Base-by-base conservation (phyloP, 2,329 filamentous ascomycete genomes). In the Penicillium corylophilum region DNA sequence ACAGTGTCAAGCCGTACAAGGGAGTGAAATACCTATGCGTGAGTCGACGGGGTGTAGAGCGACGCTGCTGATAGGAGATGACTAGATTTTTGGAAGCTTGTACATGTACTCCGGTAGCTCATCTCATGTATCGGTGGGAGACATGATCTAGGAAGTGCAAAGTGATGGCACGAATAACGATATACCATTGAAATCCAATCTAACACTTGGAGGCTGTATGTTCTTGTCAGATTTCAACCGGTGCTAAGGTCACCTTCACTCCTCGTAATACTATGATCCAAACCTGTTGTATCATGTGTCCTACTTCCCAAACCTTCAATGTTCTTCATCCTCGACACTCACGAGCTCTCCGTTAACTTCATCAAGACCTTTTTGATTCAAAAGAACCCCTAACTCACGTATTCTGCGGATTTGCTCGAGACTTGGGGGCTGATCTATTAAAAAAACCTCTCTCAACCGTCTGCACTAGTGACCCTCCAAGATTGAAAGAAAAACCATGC, bases 1-100 rank as follows among this genome's bases (percentile, higher is more conserved):
- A 95, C 60, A 85, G 88, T 2, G 85, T 97, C 35, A 95, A 91
- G 74, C 94, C 94, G 22, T 97, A 96, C 74, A 99, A 97, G 75
- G 94, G 94, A 1, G 94, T 99, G 60, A 99, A 99, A 74, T 99
- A 99, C 72, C 71, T 99, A 63, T 96, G 92, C 61, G 81, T 85
- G 12, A 84, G 82, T 66, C 73, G 75, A 51, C 76, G 76, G 57
- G 84, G 84, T 0, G 68, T 79, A n/a, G 77, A 79, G 56, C 65
- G 70, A 38, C 67, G 75, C 50, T 71, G 66, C 54, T 73, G 48
- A 68, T 39, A 8, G 31, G 31, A 24, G 33, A 33, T 15, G 16
- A 26, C 38, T 29, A 40, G 15, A 41, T 16, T 39, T 50, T 26
- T 18, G 24, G 1, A 46, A 43, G 40, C 39, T 26, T 43, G 7